Evolutionary conservation across 768 basidiomycete species (phyloP), one percentile per base, ranked within the genome.

Genomic region (Suillus lakei): DNA sequence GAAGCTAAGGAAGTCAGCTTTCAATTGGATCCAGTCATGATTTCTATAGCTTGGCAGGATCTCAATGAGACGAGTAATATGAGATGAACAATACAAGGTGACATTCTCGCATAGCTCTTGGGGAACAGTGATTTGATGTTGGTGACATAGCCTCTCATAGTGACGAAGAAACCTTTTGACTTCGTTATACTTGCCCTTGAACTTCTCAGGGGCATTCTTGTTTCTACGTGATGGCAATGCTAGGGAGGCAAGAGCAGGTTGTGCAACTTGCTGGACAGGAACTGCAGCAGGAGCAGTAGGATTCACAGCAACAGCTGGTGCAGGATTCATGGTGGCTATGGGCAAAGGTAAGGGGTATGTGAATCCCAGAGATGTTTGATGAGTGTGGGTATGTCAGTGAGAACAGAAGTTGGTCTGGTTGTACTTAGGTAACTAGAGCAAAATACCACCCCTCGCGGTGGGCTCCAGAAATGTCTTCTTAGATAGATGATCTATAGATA

Each of bases 61-160:
- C 18, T 62, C 26, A 0, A 68, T 68, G 16, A 66, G 34, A 10
- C 61, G 50, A 15, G 58, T 30, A 13, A 66, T 64, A 13, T 55
- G 26, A 1, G 58, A 26, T 0, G 67, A 67, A 26, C 69, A 70
- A 41, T 70, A 70, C 5, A 64, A 46, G 9, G 65, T 32, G 23
- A 68, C 32, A 21, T 43, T 66, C 15, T 67, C 61, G 28, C 69
- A 70, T 58, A 56, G 50, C 6, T 70, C 67, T 1, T 48, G 34
- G 2, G 44, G 26, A 5, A 53, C 38, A 2, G 41, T 66, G 1
- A 69, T 21, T 4, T 9, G 21, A 44, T 9, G 9, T n/a, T 44
- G 43, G 7, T 8, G 1, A 5, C 43, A 44, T 44, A 44, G 18
- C 5, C 5, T 41, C 1, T 41, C 41, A 5, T 18, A 41, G 5